Conservation (phyloP, 2,329 filamentous ascomycete species). For the Myotisia sp. region DNA sequence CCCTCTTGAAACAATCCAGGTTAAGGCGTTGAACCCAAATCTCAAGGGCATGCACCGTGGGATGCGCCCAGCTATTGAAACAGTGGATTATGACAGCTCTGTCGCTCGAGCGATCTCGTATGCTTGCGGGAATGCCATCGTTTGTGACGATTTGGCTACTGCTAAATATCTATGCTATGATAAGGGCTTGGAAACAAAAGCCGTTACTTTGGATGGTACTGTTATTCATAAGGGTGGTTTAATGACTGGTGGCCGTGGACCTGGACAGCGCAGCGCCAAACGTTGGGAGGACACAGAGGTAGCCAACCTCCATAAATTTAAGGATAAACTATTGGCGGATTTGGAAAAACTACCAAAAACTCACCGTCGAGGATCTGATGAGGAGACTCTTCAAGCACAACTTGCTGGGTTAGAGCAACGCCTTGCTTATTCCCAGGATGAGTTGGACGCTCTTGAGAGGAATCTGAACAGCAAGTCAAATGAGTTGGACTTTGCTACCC, state of each 20-base stretch:
- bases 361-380: conserved; percentile 59
- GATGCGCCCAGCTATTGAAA: conserved; percentile 80
- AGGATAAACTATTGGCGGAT: conserved; percentile 61
- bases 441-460: conserved; percentile 62
- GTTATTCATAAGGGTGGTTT: conserved; percentile 92
- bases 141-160: conserved; percentile 74
- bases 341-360: conserved; percentile 66
- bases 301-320: conserved; percentile 64
- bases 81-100: conserved; percentile 79
- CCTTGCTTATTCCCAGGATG: conserved; percentile 55
- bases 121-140: conserved; percentile 85
- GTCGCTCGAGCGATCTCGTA: conserved; percentile 88
- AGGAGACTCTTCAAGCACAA: conserved; percentile 69
- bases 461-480: conserved; percentile 75
- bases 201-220: conserved; percentile 86
- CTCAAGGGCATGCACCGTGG: conserved; percentile 78
- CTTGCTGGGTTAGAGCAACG: conserved; percentile 66
- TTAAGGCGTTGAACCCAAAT: conserved; percentile 76
- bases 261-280: conserved; percentile 59
- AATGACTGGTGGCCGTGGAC: conserved; percentile 87
- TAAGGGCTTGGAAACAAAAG: conserved; percentile 74
- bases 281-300: conserved; percentile 84
- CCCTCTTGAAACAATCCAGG: conserved; percentile 92
- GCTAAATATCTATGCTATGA: conserved; percentile 85
- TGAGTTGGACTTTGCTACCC: conserved; percentile 59